Conservation (phyloP, 495 filamentous ascomycete species). For the Trichoderma gamsii region DNA sequence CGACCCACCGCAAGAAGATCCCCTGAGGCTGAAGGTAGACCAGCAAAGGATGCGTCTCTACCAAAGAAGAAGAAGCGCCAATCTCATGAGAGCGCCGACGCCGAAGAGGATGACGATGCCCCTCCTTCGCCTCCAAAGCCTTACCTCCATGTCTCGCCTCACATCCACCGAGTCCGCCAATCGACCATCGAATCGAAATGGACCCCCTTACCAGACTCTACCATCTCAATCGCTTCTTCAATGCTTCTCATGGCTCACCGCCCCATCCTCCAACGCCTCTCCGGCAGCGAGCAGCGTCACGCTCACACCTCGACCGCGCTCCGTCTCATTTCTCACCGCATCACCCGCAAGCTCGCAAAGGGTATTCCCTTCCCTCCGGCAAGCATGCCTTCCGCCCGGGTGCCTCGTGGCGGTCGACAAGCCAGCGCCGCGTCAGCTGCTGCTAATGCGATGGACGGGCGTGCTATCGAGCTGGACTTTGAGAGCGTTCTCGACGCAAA, state of each 20-base stretch:
- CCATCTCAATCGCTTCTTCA: constrained; percentile 31
- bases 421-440: constrained; percentile 11
- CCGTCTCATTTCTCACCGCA: constrained; percentile 27
- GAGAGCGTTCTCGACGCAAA: constrained; percentile 36
- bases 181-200: constrained; percentile 42
- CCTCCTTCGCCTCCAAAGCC: constrained; percentile 19
- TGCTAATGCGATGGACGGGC: constrained; percentile 14
- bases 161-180: constrained; percentile 35
- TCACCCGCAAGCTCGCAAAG: constrained; percentile 31
- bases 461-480: constrained; percentile 41
- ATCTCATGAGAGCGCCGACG: neutral
- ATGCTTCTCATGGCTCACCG: constrained; percentile 34
- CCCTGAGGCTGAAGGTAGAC: neutral
- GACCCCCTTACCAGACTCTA: constrained; percentile 33
- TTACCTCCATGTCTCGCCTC: constrained; percentile 36
- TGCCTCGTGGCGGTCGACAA: constrained; percentile 19
- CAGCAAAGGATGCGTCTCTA: neutral
- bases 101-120: neutral
- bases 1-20: neutral
- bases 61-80: neutral
- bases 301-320: constrained; percentile 34
- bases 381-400: neutral
- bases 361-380: constrained; percentile 41
- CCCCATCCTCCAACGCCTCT: constrained; percentile 37
- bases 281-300: constrained; percentile 30